Evolutionary conservation across 116 monocot genomes (phyloP).

Genomic region (Zostera marina): DNA sequence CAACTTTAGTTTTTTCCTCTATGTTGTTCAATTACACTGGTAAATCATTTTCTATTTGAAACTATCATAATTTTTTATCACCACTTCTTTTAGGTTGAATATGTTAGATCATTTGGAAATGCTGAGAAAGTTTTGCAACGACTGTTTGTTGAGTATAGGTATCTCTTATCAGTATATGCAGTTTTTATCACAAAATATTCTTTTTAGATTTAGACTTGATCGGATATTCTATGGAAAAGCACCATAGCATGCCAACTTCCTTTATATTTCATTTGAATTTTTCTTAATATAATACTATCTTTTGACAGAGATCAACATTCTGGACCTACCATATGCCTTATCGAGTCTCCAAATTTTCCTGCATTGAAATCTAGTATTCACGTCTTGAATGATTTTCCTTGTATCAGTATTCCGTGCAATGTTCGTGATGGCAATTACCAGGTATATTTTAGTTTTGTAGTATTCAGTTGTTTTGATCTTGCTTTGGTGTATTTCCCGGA

Average conservation of each 20-base stretch:
- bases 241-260: too few relatives aligned
- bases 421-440: neutral
- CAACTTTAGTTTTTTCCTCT: neutral
- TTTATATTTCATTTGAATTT: neutral
- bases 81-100: slow-evolving; percentile 43
- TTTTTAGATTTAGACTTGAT: too few relatives aligned
- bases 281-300: neutral
- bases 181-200: neutral
- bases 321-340: neutral
- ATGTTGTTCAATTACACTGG: neutral
- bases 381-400: slow-evolving; percentile 1
- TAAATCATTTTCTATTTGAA: too few relatives aligned
- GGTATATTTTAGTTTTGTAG: neutral
- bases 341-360: slow-evolving; percentile 1
- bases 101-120: slow-evolving; percentile 42
- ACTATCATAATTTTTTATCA: neutral
- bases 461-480: neutral
- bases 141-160: slow-evolving; percentile 62
- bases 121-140: slow-evolving; percentile 54
- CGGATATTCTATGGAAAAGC: too few relatives aligned
- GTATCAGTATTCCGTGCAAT: slow-evolving; percentile 1
- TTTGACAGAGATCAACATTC: slow-evolving; percentile 1
- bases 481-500: too few relatives aligned
- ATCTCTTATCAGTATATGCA: slow-evolving; percentile 1
- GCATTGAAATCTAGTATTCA: neutral